phyloP scores from a whole-genome alignment of 805 yeast species.

The Cyberlindnera subsufficiens region DNA sequence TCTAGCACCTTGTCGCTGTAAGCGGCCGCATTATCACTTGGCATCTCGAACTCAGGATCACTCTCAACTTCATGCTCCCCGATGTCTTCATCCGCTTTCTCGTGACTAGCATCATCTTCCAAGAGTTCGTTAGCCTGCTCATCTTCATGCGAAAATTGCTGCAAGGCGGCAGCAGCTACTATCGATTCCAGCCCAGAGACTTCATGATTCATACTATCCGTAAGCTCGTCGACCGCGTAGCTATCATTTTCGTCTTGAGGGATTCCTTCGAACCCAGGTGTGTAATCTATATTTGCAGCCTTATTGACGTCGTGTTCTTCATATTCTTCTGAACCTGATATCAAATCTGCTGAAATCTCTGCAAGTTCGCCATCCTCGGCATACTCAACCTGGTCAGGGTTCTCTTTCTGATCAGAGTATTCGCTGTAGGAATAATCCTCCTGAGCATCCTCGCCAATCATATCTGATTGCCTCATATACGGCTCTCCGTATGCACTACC shows the following conservation, averaged over 20 bases:
- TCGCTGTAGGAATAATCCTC: no score
- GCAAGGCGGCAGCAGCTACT: slow-evolving; percentile 1
- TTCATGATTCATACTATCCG: no score
- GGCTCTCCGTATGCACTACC: slow-evolving; percentile 5
- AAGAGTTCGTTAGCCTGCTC: background rate
- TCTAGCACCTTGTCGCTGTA: background rate
- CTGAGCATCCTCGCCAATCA: no score
- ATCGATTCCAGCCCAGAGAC: background rate
- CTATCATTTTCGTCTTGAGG: no score
- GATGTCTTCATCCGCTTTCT: background rate
- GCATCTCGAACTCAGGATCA: background rate
- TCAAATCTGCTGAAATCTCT: background rate
- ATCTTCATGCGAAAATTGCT: background rate
- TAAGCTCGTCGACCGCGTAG: no score
- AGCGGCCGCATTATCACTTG: background rate
- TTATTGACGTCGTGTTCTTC: background rate
- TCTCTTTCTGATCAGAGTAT: background rate
- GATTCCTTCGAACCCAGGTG: no score
- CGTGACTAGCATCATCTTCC: background rate
- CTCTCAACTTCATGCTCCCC: background rate
- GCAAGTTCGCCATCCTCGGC: background rate
- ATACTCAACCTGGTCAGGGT: background rate
- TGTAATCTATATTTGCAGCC: no score
- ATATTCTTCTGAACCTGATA: background rate
- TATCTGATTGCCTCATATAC: no score